Percentiles rank a stretch among this genome's conserved stretches.
These are phyloP conservation scores for Castanopsis chinensis DNA, from an alignment of 306 rosid genomes.

Conservation along the genomic window DNA sequence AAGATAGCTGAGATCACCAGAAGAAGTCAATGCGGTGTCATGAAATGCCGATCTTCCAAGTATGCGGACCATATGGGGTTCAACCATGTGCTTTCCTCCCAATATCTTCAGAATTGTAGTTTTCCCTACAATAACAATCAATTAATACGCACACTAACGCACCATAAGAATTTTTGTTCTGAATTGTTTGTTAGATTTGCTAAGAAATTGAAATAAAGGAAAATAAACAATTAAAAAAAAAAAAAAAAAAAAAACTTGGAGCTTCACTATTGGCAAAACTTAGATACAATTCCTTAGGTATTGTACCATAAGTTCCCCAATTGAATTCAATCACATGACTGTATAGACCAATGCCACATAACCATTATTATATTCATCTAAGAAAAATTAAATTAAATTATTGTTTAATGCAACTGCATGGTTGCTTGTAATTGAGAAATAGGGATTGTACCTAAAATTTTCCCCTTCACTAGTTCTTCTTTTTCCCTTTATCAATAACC, in stretches of 20 bases:
- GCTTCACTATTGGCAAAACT: neutral
- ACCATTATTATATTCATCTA: no score
- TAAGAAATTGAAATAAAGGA: constrained; percentile 8
- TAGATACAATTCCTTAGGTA: no score
- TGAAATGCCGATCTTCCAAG: constrained; percentile 95
- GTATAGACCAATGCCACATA: no score
- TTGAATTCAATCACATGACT: no score
- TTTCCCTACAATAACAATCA: constrained; percentile 39
- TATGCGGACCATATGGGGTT: constrained; percentile 81
- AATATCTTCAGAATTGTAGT: constrained; percentile 82
- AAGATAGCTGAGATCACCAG: constrained; percentile 84
- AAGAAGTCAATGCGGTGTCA: constrained; percentile 62
- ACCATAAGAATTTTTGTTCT: neutral
- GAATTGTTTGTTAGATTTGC: neutral
- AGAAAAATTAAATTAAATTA: no score
- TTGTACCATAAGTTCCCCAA: no score
- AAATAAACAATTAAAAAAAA: neutral
- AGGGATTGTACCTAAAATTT: no score
- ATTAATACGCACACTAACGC: neutral
- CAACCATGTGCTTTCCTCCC: constrained; percentile 96
- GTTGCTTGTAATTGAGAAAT: no score
- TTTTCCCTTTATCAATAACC: neutral
- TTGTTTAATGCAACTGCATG: no score
- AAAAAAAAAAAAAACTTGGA: neutral
- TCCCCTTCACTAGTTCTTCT: neutral